Conservation (phyloP, 1,284 basidiomycete species). For the Neolentinus lepideus region DNA sequence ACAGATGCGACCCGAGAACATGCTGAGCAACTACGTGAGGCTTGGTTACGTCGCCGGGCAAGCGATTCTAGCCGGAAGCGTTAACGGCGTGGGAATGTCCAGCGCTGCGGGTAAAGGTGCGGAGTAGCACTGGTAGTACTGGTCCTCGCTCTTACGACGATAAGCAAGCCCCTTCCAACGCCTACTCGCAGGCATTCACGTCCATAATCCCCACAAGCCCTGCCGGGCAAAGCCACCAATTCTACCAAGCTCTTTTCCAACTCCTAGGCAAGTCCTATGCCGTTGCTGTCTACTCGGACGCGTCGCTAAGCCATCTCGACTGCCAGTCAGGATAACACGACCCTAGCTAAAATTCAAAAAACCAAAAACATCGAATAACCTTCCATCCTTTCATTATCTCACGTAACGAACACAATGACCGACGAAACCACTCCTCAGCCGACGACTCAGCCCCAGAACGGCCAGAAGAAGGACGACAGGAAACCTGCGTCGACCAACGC, state of each 20-base stretch:
- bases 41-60: not conserved
- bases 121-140: conserved; percentile 3
- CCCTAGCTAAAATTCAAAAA: conserved; percentile 33
- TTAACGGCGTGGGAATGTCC: not conserved
- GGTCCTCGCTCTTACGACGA: conserved; percentile 30
- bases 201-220: conserved; percentile 69
- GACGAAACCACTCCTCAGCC: conserved; percentile 61
- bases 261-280: conserved; percentile 34
- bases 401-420: conserved; percentile 78
- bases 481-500: conserved; percentile 33
- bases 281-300: conserved; percentile 11
- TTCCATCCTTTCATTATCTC: conserved; percentile 29
- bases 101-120: not conserved
- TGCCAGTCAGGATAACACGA: conserved; percentile 15
- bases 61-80: not conserved
- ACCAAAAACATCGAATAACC: conserved; percentile 45
- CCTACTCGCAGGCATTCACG: conserved; percentile 52
- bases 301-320: conserved; percentile 16
- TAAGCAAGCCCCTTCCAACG: conserved; percentile 40
- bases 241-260: conserved; percentile 35
- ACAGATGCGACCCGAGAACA: not conserved
- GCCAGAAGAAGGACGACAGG: conserved; percentile 61
- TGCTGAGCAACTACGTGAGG: not conserved
- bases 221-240: conserved; percentile 76
- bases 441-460: conserved; percentile 28